These are phyloP conservation scores for Taiozyma sp. DNA, from an alignment of 1,139 yeast species.

Conservation along the genomic window DNA sequence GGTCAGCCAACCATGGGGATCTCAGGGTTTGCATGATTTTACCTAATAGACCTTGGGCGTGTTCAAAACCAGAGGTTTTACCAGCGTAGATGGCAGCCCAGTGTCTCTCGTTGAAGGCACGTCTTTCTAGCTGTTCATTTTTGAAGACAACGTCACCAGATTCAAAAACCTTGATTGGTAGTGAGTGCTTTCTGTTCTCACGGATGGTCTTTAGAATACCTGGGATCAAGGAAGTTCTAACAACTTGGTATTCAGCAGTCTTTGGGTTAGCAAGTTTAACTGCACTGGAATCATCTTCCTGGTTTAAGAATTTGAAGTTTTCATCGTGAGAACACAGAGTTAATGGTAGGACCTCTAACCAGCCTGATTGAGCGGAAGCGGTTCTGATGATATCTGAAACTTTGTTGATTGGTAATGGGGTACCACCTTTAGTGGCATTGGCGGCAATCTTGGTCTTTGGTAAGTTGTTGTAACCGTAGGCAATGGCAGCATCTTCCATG, in stretches of 20 bases:
- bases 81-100: slow-evolving; percentile 96
- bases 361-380: slow-evolving; percentile 93
- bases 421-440: slow-evolving; percentile 70
- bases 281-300: slow-evolving; percentile 69
- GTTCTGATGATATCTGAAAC: slow-evolving; percentile 84
- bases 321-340: slow-evolving; percentile 96
- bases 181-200: slow-evolving; percentile 92
- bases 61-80: slow-evolving; percentile 91
- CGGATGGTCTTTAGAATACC: slow-evolving; percentile 93
- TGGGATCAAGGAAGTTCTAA: slow-evolving; percentile 88
- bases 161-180: slow-evolving; percentile 94
- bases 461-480: slow-evolving; percentile 90
- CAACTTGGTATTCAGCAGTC: slow-evolving; percentile 95
- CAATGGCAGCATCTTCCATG: slow-evolving; percentile 98
- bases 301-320: slow-evolving; percentile 81
- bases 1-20: slow-evolving; percentile 71
- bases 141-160: slow-evolving; percentile 92
- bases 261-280: slow-evolving; percentile 95
- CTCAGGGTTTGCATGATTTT: slow-evolving; percentile 96
- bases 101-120: slow-evolving; percentile 86
- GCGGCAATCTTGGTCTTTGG: slow-evolving; percentile 76
- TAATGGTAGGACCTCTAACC: slow-evolving; percentile 93
- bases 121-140: slow-evolving; percentile 74
- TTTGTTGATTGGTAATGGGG: slow-evolving; percentile 87
- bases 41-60: slow-evolving; percentile 90